These are phyloP conservation scores for Skeletonema marinoi DNA, from an alignment of 108 stramenopile genomes.

Conservation along the genomic window DNA sequence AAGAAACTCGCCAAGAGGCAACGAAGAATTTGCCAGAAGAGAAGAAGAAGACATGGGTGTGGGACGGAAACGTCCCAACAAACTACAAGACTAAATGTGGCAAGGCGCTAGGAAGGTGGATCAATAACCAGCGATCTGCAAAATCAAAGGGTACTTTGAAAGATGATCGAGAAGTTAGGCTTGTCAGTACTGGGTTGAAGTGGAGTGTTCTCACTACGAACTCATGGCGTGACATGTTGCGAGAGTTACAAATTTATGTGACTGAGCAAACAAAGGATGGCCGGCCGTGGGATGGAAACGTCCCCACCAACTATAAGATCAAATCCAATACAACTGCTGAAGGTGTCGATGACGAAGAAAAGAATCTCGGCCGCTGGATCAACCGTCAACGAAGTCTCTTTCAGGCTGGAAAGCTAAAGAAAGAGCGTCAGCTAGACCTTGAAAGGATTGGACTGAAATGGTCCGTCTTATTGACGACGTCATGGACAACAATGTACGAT, in stretches of 20 bases:
- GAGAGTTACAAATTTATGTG: conserved; percentile 80
- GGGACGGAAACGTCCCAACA: conserved; percentile 84
- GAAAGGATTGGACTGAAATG: conserved; percentile 85
- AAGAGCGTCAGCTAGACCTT: conserved; percentile 74
- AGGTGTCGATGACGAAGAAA: conserved; percentile 63
- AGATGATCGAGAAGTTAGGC: conserved; percentile 74
- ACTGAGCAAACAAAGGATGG: conserved; percentile 61
- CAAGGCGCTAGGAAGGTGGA: conserved; percentile 87
- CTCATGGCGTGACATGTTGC: conserved; percentile 86
- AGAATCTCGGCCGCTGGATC: conserved; percentile 88
- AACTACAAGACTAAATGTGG: conserved; percentile 70
- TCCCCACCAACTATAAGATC: conserved; percentile 85
- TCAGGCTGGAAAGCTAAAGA: conserved; percentile 80
- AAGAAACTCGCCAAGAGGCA: conserved; percentile 63
- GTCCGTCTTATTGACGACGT: conserved; percentile 83
- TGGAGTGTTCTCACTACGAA: conserved; percentile 92
- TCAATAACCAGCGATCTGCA: conserved; percentile 88
- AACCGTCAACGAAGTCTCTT: conserved; percentile 86
- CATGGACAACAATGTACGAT: conserved; percentile 86
- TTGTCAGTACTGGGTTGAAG: conserved; percentile 81
- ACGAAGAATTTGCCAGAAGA: conserved; percentile 59
- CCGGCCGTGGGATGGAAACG: conserved; percentile 70
- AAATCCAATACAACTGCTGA: conserved; percentile 41
- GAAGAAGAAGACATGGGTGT: conserved; percentile 69
- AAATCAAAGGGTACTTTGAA: conserved; percentile 82